Evolutionary conservation across 805 yeast genomes (phyloP).

Genomic region (Kuraishia cidri): DNA sequence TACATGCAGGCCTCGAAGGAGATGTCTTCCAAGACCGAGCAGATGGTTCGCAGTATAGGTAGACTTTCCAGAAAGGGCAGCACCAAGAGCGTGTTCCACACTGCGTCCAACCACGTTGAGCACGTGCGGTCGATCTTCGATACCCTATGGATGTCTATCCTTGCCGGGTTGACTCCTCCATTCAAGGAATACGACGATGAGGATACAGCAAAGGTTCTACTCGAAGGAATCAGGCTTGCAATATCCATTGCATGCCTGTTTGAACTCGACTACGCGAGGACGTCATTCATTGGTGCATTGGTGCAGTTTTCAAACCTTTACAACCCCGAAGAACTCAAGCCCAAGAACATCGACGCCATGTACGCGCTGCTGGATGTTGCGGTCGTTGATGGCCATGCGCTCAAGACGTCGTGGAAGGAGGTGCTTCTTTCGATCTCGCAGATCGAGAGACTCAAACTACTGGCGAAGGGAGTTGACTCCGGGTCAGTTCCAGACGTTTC

Average conservation of each 20-base stretch:
- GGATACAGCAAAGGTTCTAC: slow-evolving; percentile 56
- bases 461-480: slow-evolving; percentile 82
- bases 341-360: slow-evolving; percentile 78
- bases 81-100: slow-evolving; percentile 48
- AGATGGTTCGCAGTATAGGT: slow-evolving; percentile 62
- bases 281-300: slow-evolving; percentile 83
- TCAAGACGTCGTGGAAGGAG: slow-evolving; percentile 78
- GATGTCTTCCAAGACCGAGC: slow-evolving; percentile 83
- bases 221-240: slow-evolving; percentile 82
- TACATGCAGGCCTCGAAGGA: slow-evolving; percentile 90
- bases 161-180: slow-evolving; percentile 92
- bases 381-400: slow-evolving; percentile 64
- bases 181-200: slow-evolving; percentile 81
- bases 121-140: slow-evolving; percentile 93
- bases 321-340: slow-evolving; percentile 67
- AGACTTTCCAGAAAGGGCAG: slow-evolving; percentile 31
- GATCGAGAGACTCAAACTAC: slow-evolving; percentile 80
- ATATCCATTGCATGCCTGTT: slow-evolving; percentile 79
- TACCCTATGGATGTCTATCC: slow-evolving; percentile 91
- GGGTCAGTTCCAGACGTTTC: slow-evolving; percentile 80
- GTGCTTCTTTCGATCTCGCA: slow-evolving; percentile 79
- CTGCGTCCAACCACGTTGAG: slow-evolving; percentile 71
- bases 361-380: slow-evolving; percentile 69
- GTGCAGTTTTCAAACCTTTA: slow-evolving; percentile 79
- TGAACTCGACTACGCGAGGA: slow-evolving; percentile 75